Percentiles rank a stretch among this genome's conserved stretches.
phyloP scores from a whole-genome alignment of 2,329 filamentous ascomycete species.

The Chaetomium strumarium region DNA sequence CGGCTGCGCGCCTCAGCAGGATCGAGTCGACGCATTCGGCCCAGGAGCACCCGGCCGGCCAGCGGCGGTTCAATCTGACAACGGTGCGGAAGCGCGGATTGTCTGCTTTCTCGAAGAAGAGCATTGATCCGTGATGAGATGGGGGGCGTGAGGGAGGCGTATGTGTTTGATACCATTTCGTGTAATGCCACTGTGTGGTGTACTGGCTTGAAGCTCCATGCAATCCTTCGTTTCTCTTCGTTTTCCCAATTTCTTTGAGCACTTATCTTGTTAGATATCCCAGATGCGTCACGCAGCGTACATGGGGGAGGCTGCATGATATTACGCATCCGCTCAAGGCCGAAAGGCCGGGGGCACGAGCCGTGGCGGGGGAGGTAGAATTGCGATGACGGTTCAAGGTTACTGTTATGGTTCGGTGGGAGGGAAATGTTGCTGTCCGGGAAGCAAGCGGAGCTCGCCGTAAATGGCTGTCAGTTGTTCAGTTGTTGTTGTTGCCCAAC shows the following conservation, averaged over 20 bases:
- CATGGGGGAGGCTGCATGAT: slow-evolving; percentile 11
- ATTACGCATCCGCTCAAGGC: neutral
- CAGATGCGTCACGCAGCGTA: slow-evolving; percentile 9
- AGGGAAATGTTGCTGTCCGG: slow-evolving; percentile 3
- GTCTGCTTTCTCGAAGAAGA: slow-evolving; percentile 28
- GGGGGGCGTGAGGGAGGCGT: neutral
- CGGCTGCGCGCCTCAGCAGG: slow-evolving; percentile 74
- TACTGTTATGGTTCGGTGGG: neutral
- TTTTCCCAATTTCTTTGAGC: slow-evolving; percentile 9
- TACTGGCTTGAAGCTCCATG: neutral
- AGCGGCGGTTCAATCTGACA: slow-evolving; percentile 26
- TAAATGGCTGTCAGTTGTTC: neutral
- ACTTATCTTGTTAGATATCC: slow-evolving; percentile 20
- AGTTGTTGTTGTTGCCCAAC: neutral
- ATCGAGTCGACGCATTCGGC: slow-evolving; percentile 67
- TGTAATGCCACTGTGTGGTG: neutral
- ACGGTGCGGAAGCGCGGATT: slow-evolving; percentile 26
- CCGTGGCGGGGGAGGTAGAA: neutral
- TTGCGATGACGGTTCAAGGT: neutral
- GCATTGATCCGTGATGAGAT: slow-evolving; percentile 20
- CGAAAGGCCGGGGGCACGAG: neutral
- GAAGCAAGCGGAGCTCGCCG: slow-evolving; percentile 2
- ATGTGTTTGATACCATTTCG: neutral
- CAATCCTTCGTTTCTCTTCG: slow-evolving; percentile 2
- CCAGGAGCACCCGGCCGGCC: slow-evolving; percentile 18